These are phyloP conservation scores for Zygoascus biomembranicola DNA, from an alignment of 805 yeast genomes.

Conservation along the genomic window DNA sequence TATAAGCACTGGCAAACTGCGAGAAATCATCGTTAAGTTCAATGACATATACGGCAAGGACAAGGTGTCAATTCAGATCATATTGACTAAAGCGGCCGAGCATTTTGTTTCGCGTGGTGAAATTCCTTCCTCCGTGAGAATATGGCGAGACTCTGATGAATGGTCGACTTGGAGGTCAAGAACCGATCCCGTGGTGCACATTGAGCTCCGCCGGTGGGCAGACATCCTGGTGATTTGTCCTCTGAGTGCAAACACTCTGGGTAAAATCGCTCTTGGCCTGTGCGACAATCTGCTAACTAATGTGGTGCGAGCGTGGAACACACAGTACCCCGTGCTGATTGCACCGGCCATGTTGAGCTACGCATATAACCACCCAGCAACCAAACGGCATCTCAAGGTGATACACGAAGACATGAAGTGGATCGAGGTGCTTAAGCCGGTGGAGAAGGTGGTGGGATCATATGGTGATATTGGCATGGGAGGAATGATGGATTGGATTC, in stretches of 20 bases:
- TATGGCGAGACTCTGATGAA: slow-evolving; percentile 93
- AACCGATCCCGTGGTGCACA: slow-evolving; percentile 88
- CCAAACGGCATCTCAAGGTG: slow-evolving; percentile 70
- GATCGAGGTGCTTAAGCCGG: slow-evolving; percentile 89
- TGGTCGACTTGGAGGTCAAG: slow-evolving; percentile 83
- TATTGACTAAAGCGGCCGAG: slow-evolving; percentile 78
- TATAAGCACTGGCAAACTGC: slow-evolving; percentile 73
- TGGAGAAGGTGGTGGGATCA: slow-evolving; percentile 84
- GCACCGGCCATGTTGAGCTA: slow-evolving; percentile 97
- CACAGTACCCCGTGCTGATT: slow-evolving; percentile 74
- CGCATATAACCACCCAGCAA: slow-evolving; percentile 82
- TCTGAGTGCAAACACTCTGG: slow-evolving; percentile 81
- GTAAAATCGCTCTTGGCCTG: slow-evolving; percentile 82
- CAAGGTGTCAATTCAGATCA: slow-evolving; percentile 73
- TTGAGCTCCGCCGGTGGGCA: slow-evolving; percentile 94
- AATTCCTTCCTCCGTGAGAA: slow-evolving; percentile 58
- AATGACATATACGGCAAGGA: slow-evolving; percentile 71
- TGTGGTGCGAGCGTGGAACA: slow-evolving; percentile 93
- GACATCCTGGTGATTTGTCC: slow-evolving; percentile 93
- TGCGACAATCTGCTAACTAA: slow-evolving; percentile 89
- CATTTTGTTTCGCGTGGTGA: slow-evolving; percentile 58
- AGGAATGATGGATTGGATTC: slow-evolving; percentile 98
- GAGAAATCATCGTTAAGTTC: slow-evolving; percentile 67
- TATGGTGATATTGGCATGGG: slow-evolving; percentile 99
- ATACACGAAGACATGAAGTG: slow-evolving; percentile 89